Conservation (phyloP, 768 basidiomycete genomes). For the Calocera viscosa region DNA sequence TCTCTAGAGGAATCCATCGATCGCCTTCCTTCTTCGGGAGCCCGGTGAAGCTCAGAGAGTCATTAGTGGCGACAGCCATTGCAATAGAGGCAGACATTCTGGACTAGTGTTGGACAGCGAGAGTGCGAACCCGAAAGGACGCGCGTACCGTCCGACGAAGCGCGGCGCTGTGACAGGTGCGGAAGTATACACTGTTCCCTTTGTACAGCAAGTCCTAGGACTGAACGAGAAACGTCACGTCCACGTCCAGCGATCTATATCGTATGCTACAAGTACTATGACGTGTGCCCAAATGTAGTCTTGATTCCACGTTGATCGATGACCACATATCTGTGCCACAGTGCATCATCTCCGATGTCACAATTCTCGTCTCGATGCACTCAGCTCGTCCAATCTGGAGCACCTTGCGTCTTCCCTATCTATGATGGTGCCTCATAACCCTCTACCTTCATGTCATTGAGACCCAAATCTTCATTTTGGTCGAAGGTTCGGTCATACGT, state of each 20-base stretch:
- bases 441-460: conserved; percentile 83
- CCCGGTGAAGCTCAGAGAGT: background rate
- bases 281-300: too few relatives aligned
- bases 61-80: background rate
- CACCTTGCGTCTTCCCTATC: conserved; percentile 14
- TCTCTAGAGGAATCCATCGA: conserved; percentile 71
- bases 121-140: background rate
- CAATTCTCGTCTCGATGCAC: background rate
- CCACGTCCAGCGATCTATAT: too few relatives aligned
- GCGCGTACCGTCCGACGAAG: too few relatives aligned
- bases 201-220: too few relatives aligned
- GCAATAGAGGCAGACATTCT: background rate
- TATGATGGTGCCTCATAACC: conserved; percentile 38
- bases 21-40: conserved; percentile 15
- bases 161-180: too few relatives aligned
- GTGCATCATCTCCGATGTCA: background rate
- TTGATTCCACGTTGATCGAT: too few relatives aligned
- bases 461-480: conserved; percentile 88
- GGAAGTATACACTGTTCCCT: too few relatives aligned
- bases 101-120: background rate
- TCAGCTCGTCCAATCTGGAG: background rate
- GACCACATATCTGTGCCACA: too few relatives aligned
- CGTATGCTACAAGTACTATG: too few relatives aligned
- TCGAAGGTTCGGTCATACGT: conserved; percentile 72
- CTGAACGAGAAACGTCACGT: too few relatives aligned